Conservation (phyloP, 495 filamentous ascomycete species). For the Hypoxylon subgilvum region DNA sequence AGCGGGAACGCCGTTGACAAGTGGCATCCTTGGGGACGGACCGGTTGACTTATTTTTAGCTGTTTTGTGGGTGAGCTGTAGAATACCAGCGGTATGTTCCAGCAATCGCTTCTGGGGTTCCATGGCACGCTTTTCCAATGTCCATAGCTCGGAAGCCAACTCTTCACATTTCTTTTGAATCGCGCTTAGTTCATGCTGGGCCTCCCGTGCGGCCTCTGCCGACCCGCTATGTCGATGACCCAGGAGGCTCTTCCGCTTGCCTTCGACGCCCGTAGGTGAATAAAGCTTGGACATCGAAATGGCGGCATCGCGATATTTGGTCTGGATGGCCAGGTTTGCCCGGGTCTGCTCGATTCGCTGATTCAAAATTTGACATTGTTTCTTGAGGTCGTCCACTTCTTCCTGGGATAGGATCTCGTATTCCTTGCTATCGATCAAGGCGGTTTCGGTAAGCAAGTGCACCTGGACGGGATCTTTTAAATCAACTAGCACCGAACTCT, state of each 20-base stretch:
- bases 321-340: constrained; percentile 86
- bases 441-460: constrained; percentile 92
- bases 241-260: constrained; percentile 59
- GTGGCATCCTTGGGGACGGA: constrained; percentile 51
- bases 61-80: constrained; percentile 84
- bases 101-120: constrained; percentile 74
- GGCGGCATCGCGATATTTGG: constrained; percentile 91
- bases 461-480: constrained; percentile 65
- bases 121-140: constrained; percentile 72
- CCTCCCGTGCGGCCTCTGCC: constrained; percentile 56
- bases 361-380: constrained; percentile 71
- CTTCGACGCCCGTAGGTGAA: constrained; percentile 50
- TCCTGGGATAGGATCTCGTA: constrained; percentile 88
- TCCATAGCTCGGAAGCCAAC: constrained; percentile 77
- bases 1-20: constrained; percentile 61
- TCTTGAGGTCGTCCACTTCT: constrained; percentile 90
- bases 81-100: constrained; percentile 89
- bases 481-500: constrained; percentile 54
- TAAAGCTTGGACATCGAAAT: constrained; percentile 81
- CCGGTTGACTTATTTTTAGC: constrained; percentile 21
- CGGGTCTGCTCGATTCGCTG: constrained; percentile 78
- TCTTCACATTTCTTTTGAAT: constrained; percentile 86
- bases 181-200: constrained; percentile 74
- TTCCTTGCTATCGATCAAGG: constrained; percentile 80
- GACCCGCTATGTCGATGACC: constrained; percentile 53